Evolutionary conservation across 2,329 filamentous ascomycete genomes (phyloP).

Genomic region (Aspergillus bombycis): DNA sequence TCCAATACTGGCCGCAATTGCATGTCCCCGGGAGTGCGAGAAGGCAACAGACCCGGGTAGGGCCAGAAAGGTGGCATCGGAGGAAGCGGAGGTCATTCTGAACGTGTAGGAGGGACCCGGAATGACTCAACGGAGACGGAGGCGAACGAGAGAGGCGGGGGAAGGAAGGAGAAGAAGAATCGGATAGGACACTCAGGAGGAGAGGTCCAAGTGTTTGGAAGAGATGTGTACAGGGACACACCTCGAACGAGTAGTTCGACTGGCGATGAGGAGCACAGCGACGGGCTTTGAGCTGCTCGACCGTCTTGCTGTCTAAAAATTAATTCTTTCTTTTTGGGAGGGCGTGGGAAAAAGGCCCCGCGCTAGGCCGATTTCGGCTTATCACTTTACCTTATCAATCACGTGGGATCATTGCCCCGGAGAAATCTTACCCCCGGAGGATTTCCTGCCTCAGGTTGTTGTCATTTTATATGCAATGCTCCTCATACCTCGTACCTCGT

Average conservation of each 20-base stretch:
- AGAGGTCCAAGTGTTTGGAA: conserved; percentile 16
- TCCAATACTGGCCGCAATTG: conserved; percentile 46
- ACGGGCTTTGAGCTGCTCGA: conserved; percentile 25
- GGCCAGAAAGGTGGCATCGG: conserved; percentile 37
- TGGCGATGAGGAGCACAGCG: conserved; percentile 21
- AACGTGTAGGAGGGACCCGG: conserved; percentile 8
- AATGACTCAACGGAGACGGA: conserved; percentile 7
- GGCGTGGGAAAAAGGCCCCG: conserved; percentile 23
- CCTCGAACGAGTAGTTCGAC: conserved; percentile 24
- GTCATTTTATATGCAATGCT: neutral
- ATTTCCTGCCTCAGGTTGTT: conserved; percentile 8
- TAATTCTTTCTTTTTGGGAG: conserved; percentile 21
- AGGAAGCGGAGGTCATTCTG: conserved; percentile 37
- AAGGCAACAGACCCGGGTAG: conserved; percentile 49
- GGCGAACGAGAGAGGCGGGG: conserved; percentile 3
- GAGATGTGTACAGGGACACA: conserved; percentile 21
- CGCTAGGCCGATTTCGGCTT: conserved; percentile 32
- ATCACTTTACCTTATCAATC: conserved; percentile 29
- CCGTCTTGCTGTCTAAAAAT: conserved; percentile 20
- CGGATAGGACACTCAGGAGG: conserved; percentile 4
- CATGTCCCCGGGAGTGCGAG: conserved; percentile 49
- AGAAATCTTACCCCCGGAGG: neutral
- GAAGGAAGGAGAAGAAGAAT: conserved; percentile 2
- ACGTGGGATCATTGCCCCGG: conserved; percentile 16
- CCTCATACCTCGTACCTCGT: neutral